Evolutionary conservation across 768 basidiomycete genomes (phyloP), one percentile per base, ranked within the genome.

Genomic region (Trichaptum fuscoviolaceum): DNA sequence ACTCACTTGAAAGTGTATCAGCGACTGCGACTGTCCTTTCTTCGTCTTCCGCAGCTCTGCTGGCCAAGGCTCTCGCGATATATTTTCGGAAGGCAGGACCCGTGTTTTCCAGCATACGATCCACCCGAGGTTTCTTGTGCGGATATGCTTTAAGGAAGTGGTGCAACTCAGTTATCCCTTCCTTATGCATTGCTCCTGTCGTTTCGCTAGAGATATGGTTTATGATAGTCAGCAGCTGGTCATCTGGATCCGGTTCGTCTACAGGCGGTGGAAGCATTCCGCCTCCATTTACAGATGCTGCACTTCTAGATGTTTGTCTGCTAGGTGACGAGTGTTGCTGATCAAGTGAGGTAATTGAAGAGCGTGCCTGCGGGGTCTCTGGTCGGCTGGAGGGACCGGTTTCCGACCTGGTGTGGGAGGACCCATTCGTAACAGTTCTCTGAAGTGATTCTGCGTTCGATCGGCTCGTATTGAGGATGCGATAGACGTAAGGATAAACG

Each of bases 401-500:
- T 84, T 81, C 24, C 83, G 80, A 58, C 78, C 75, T 59, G 75
- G 25, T 26, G 63, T 27, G 35, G 17, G 24, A 12, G 52, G 25
- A 30, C 8, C 35, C 64, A 52, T 64, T 67, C 35, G 68, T 63
- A 1, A 35, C 30, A 18, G 61, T 23, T 71, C 64, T 69, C n/a
- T 30, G 69, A 63, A 35, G 76, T 72, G 23, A 74, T 77, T 83
- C 82, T 23, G 81, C 73, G 18, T 77, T 75, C 62, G 81, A 80
- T 57, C 80, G 78, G 57, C 78, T 82, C 1, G 92, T 87, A 72
- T 95, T 95, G 27, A 96, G 81, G 66, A 96, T 95, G 35, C 94
- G 87, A 75, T 93, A 95, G 58, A 97, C 94, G 71, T 96, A 97
- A 34, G 94, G 93, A 74, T 96, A 96, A 23, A 96, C 95, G 69